These are phyloP conservation scores for Colletotrichum sp. DNA, from an alignment of 2,329 filamentous ascomycete species.

Conservation along the genomic window DNA sequence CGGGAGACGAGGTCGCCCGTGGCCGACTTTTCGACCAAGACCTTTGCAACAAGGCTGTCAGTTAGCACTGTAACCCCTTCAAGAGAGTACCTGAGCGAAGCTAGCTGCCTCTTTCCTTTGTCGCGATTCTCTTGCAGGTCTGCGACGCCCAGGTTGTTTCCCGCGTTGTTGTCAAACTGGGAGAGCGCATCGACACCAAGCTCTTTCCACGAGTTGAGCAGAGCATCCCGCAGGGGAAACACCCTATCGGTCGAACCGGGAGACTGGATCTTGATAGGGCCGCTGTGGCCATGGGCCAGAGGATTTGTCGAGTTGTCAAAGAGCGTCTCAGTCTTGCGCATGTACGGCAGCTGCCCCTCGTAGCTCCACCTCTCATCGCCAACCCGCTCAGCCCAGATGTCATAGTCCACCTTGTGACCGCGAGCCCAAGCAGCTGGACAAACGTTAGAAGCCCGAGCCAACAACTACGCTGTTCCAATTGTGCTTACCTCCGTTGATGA, in stretches of 20 bases:
- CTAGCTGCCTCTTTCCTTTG: conserved; percentile 26
- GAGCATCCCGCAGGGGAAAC: conserved; percentile 40
- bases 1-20: conserved; percentile 14
- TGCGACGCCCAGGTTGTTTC: conserved; percentile 35
- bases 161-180: conserved; percentile 29
- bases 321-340: conserved; percentile 34
- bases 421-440: conserved; percentile 44
- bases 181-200: conserved; percentile 35
- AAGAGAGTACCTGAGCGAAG: conserved; percentile 26
- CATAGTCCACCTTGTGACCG: conserved; percentile 47
- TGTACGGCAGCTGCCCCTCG: conserved; percentile 49
- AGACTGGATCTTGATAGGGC: conserved; percentile 34
- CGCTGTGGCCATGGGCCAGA: conserved; percentile 41
- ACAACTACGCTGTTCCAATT: rapidly evolving
- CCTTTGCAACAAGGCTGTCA: conserved; percentile 23
- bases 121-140: conserved; percentile 29
- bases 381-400: conserved; percentile 42
- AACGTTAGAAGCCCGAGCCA: background rate
- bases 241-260: conserved; percentile 29
- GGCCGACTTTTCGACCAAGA: conserved; percentile 6
- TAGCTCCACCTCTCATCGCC: conserved; percentile 49
- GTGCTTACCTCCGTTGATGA: conserved; percentile 40
- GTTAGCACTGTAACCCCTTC: conserved; percentile 27
- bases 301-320: conserved; percentile 30
- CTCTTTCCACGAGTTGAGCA: conserved; percentile 45